These are phyloP conservation scores for Trichoderma sp. DNA, from an alignment of 2,329 filamentous ascomycete species.

Conservation along the genomic window DNA sequence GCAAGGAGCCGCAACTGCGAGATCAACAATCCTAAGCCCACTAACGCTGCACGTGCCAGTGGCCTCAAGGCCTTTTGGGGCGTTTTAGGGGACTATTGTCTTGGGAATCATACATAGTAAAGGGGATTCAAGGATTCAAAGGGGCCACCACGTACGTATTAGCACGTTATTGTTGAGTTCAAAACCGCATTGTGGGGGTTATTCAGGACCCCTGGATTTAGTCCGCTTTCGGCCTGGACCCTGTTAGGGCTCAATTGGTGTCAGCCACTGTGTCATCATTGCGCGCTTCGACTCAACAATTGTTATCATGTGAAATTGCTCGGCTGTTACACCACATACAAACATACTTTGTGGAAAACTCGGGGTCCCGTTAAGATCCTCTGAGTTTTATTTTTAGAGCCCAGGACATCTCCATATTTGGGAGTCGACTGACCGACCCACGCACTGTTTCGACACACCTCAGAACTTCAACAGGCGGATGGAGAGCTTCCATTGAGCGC, in stretches of 20 bases:
- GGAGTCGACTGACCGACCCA: too few species aligned
- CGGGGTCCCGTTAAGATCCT: too few species aligned
- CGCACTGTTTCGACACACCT: too few species aligned
- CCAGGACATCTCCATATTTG: too few species aligned
- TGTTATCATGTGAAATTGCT: too few species aligned
- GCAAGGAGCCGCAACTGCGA: conserved; percentile 3
- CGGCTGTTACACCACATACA: too few species aligned
- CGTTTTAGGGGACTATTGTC: neutral
- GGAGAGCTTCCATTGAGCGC: neutral
- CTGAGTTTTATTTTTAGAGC: too few species aligned
- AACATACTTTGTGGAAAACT: too few species aligned
- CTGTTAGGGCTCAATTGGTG: neutral
- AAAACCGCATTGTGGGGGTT: neutral
- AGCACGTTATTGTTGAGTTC: neutral
- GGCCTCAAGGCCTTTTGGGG: neutral
- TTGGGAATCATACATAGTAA: neutral
- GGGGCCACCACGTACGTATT: neutral
- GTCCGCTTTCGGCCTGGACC: neutral
- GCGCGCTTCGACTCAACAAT: neutral
- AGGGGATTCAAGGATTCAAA: neutral
- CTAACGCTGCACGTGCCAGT: conserved; percentile 5
- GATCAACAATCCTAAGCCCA: conserved; percentile 4
- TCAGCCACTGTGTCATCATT: neutral
- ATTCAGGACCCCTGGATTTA: conserved; percentile 11
- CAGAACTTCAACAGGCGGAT: too few species aligned